A percentile compares a stretch with the other conserved stretches of the same genome.
Evolutionary conservation across 495 filamentous ascomycete genomes (phyloP).

Genomic region (Aspergillus avenaceus): DNA sequence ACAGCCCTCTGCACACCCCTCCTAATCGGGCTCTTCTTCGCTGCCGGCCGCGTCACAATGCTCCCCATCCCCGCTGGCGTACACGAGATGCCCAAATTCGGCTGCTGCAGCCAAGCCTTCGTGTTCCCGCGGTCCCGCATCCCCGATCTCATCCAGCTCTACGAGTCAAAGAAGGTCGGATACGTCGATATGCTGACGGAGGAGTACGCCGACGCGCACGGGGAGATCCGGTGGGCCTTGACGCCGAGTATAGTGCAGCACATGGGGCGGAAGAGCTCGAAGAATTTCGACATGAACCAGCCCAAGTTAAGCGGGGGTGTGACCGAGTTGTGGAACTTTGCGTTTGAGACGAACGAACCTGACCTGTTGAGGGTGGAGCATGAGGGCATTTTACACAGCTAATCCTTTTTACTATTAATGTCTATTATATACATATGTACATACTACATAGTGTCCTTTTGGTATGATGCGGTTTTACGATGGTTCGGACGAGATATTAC

Average conservation of each 20-base stretch:
- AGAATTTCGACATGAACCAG: slow-evolving; percentile 13
- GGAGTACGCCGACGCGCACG: slow-evolving; percentile 33
- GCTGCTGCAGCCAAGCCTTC: slow-evolving; percentile 47
- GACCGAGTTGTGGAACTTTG: slow-evolving; percentile 39
- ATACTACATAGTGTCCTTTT: too few relatives aligned
- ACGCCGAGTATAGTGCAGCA: slow-evolving; percentile 51
- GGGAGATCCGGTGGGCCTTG: slow-evolving; percentile 42
- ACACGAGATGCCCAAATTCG: slow-evolving; percentile 45
- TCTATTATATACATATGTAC: too few relatives aligned
- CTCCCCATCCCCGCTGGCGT: slow-evolving; percentile 24
- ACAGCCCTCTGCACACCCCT: slow-evolving; percentile 23
- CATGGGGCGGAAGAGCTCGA: slow-evolving; percentile 38
- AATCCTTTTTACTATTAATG: too few relatives aligned
- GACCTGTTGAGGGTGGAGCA: background rate
- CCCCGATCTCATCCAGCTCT: slow-evolving; percentile 20
- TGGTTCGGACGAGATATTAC: too few relatives aligned
- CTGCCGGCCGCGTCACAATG: slow-evolving; percentile 32
- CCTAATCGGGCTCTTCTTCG: slow-evolving; percentile 28
- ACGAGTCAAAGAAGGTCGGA: slow-evolving; percentile 9
- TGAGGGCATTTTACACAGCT: too few relatives aligned
- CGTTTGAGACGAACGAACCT: slow-evolving; percentile 29
- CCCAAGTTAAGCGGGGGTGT: slow-evolving; percentile 8
- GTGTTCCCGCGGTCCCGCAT: slow-evolving; percentile 34
- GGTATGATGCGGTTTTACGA: too few relatives aligned
- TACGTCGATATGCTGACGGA: slow-evolving; percentile 46